phyloP scores from a whole-genome alignment of 176 grass and related monocot genomes.

The Oryza brachyantha region DNA sequence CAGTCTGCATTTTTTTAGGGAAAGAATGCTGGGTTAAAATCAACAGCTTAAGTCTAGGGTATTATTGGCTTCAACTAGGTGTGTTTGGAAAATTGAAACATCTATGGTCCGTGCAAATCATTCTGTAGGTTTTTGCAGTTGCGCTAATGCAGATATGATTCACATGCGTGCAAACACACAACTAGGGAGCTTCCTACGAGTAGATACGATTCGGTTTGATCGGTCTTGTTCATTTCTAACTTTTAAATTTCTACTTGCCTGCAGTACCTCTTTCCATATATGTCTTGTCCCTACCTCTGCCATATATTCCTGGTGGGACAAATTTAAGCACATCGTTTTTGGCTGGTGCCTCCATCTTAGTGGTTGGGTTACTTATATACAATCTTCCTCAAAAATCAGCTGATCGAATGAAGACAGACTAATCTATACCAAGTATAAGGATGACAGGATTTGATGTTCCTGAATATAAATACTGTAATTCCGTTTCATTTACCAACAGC shows the following conservation, averaged over 20 bases:
- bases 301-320: slow-evolving; percentile 61
- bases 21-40: neutral
- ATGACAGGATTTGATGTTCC: neutral
- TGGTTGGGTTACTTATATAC: slow-evolving; percentile 73
- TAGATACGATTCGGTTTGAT: neutral
- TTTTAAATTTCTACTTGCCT: slow-evolving; percentile 7
- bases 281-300: slow-evolving; percentile 66
- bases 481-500: neutral
- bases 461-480: neutral
- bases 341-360: slow-evolving; percentile 57
- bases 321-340: slow-evolving; percentile 61
- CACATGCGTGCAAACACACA: neutral
- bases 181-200: neutral
- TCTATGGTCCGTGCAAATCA: neutral
- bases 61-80: neutral
- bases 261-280: slow-evolving; percentile 81
- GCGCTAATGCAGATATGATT: neutral
- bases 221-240: slow-evolving; percentile 13
- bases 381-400: slow-evolving; percentile 59
- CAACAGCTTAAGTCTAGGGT: neutral
- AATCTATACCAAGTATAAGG: slow-evolving; percentile 21
- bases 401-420: slow-evolving; percentile 40
- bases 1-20: neutral
- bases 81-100: slow-evolving; percentile 4
- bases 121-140: neutral